phyloP scores from a whole-genome alignment of 805 yeast species.

The Lipomyces kockii region DNA sequence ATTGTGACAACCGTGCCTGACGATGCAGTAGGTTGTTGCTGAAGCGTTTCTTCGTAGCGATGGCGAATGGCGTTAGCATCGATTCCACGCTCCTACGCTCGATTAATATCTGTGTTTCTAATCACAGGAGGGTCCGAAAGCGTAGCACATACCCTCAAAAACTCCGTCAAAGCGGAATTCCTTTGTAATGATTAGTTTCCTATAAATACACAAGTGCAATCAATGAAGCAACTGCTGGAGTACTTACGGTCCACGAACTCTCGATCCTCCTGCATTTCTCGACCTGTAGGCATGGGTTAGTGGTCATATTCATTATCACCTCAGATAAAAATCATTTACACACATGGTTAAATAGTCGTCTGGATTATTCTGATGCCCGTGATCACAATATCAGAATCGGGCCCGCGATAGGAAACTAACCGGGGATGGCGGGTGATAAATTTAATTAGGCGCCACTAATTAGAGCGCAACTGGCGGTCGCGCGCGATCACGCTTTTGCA shows the following conservation, averaged over 20 bases:
- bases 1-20: slow-evolving; percentile 21
- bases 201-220: too few species aligned
- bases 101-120: not conserved
- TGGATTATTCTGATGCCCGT: not conserved
- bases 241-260: slow-evolving; percentile 34
- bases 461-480: not conserved
- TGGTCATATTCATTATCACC: not conserved
- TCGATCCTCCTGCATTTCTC: slow-evolving; percentile 17
- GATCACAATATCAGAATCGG: not conserved
- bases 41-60: slow-evolving; percentile 27
- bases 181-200: slow-evolving; percentile 6
- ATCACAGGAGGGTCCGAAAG: not conserved
- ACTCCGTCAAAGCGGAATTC: slow-evolving; percentile 38
- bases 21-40: slow-evolving; percentile 15
- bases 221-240: not conserved
- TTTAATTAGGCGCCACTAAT: not conserved
- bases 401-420: not conserved
- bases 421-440: not conserved
- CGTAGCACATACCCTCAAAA: slow-evolving; percentile 29
- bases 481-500: not conserved
- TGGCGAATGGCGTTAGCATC: slow-evolving; percentile 32
- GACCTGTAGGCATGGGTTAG: slow-evolving; percentile 7
- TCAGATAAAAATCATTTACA: not conserved
- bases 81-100: slow-evolving; percentile 35
- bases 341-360: not conserved